These are phyloP conservation scores for Sherardia arvensis DNA, from an alignment of 257 asterid genomes.

Conservation along the genomic window DNA sequence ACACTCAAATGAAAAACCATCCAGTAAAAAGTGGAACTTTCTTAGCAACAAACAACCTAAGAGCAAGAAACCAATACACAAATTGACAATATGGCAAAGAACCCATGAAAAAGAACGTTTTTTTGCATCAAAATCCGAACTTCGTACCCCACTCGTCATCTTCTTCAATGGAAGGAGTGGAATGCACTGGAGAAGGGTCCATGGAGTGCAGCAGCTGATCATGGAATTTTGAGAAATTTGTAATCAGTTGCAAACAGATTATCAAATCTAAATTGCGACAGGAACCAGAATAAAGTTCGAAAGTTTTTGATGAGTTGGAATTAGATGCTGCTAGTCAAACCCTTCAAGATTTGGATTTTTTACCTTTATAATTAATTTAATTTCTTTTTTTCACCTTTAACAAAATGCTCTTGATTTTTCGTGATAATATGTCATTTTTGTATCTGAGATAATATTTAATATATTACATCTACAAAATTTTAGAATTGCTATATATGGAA, in stretches of 20 bases:
- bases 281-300: constrained; percentile 12
- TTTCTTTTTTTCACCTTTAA: too few relatives aligned
- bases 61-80: not conserved
- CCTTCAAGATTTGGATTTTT: not conserved
- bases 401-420: too few relatives aligned
- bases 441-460: too few relatives aligned
- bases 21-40: not conserved
- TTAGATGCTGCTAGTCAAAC: not conserved
- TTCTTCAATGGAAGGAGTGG: constrained; percentile 41
- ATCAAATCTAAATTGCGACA: not conserved
- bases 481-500: too few relatives aligned
- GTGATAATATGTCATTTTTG: too few relatives aligned
- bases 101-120: not conserved
- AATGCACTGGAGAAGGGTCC: constrained; percentile 40
- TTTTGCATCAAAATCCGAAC: not conserved
- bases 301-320: not conserved
- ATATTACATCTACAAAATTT: too few relatives aligned
- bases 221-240: constrained; percentile 27
- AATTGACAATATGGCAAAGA: not conserved
- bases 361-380: too few relatives aligned
- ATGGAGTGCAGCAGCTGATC: constrained; percentile 45
- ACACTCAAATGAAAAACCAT: not conserved
- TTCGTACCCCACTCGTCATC: constrained; percentile 54
- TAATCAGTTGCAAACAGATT: constrained; percentile 2
- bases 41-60: not conserved